Percentiles rank a stretch among this genome's conserved stretches.
Evolutionary conservation across 208 protist species (phyloP).

Genomic region (Baffinella frigidus): DNA sequence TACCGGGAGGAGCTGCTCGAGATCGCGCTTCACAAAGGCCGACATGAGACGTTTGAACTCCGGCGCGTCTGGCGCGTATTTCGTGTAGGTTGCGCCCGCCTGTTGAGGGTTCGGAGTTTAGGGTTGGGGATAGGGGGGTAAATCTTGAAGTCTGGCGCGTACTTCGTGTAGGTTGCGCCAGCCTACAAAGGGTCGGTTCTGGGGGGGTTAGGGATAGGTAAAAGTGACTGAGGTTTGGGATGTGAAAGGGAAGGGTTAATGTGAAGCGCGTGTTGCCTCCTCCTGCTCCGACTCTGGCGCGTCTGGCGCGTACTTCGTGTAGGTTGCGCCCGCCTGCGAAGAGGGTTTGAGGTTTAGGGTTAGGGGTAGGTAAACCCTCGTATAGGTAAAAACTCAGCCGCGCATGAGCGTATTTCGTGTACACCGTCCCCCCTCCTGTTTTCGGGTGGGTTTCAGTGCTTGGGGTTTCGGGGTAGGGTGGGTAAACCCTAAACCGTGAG

Average conservation of each 20-base stretch:
- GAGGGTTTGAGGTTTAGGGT: background rate
- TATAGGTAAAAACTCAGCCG: background rate
- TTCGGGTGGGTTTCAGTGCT: too few relatives aligned
- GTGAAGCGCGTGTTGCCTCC: too few relatives aligned
- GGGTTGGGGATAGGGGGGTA: too few relatives aligned
- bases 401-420: too few relatives aligned
- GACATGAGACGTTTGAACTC: background rate
- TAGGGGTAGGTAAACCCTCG: background rate
- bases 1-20: background rate
- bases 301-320: background rate
- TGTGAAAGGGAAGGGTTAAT: too few relatives aligned
- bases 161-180: background rate
- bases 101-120: too few relatives aligned
- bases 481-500: too few relatives aligned
- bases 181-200: background rate
- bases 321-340: background rate
- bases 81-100: background rate
- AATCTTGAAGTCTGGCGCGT: background rate
- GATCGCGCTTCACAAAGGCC: background rate
- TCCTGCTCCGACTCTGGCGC: too few relatives aligned
- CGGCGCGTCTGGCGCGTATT: background rate
- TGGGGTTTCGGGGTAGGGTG: too few relatives aligned
- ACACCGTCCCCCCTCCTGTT: too few relatives aligned
- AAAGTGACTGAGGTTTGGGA: too few relatives aligned
- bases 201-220: background rate